phyloP scores from a whole-genome alignment of 768 basidiomycete species.

The Mycena filopes region DNA sequence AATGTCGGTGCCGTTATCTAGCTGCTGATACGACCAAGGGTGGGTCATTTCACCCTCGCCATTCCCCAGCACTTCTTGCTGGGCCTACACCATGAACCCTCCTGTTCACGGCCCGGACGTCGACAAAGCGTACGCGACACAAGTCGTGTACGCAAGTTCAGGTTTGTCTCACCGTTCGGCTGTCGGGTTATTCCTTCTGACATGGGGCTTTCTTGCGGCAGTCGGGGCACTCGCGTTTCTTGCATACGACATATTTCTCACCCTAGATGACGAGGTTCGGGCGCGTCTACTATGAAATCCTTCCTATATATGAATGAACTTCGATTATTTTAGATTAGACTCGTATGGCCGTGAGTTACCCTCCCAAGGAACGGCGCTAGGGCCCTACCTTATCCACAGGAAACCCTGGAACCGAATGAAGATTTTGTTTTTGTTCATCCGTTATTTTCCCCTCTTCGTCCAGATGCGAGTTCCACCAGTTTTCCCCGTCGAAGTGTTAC shows the following conservation, averaged over 20 bases:
- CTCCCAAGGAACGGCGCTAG: background rate
- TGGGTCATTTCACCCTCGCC: background rate
- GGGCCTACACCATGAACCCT: slow-evolving; percentile 16
- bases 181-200: too few species aligned
- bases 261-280: slow-evolving; percentile 52
- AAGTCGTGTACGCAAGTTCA: slow-evolving; percentile 16
- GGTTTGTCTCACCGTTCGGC: slow-evolving; percentile 1
- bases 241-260: slow-evolving; percentile 54
- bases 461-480: slow-evolving; percentile 43
- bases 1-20: too few species aligned
- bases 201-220: too few species aligned
- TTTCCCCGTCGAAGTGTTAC: background rate
- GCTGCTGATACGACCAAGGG: too few species aligned
- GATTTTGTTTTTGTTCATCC: slow-evolving; percentile 48
- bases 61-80: background rate
- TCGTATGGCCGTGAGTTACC: slow-evolving; percentile 53
- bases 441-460: slow-evolving; percentile 50
- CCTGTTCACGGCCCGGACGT: background rate
- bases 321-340: slow-evolving; percentile 48
- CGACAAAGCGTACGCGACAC: slow-evolving; percentile 16
- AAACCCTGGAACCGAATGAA: slow-evolving; percentile 49
- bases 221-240: slow-evolving; percentile 51
- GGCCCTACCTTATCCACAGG: slow-evolving; percentile 28
- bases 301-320: background rate
- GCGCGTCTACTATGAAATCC: background rate